These are phyloP conservation scores for Naganishia cerealis DNA, from an alignment of 1,284 basidiomycete genomes.

Conservation along the genomic window DNA sequence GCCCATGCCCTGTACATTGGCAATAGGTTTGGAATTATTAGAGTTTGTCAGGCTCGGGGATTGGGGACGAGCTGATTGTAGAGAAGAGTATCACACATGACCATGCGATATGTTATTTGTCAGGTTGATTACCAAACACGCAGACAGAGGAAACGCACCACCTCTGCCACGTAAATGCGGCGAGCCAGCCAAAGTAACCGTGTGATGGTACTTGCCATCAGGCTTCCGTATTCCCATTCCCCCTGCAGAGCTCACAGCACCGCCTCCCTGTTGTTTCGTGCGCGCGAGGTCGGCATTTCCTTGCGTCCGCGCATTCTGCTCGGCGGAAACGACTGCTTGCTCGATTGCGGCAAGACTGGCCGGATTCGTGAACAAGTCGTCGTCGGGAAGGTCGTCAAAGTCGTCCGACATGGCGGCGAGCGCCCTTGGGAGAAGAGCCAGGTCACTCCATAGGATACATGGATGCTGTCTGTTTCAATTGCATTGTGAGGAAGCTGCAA, in stretches of 20 bases:
- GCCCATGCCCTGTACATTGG: slow-evolving; percentile 7
- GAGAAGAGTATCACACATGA: neutral
- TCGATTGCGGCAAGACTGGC: slow-evolving; percentile 19
- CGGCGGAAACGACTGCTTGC: slow-evolving; percentile 11
- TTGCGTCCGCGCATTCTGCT: slow-evolving; percentile 21
- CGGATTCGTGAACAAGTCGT: slow-evolving; percentile 22
- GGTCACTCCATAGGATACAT: neutral
- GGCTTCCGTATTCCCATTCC: neutral
- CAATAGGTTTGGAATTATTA: neutral
- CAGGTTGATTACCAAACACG: neutral
- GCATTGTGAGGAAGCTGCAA: neutral
- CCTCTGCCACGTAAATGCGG: slow-evolving; percentile 8
- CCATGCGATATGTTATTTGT: neutral
- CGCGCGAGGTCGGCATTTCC: neutral
- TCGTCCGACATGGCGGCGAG: slow-evolving; percentile 16
- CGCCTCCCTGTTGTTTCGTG: neutral
- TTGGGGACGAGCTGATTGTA: neutral
- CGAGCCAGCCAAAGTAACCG: neutral
- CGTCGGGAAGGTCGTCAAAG: slow-evolving; percentile 22
- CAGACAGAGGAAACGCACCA: slow-evolving; percentile 10
- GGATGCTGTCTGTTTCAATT: neutral
- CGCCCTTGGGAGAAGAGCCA: neutral
- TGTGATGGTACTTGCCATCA: slow-evolving; percentile 17
- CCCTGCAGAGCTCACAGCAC: neutral
- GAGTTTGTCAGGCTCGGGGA: neutral